Base-by-base conservation (phyloP, 139 green algal species). In the Asterochloris sp. region DNA sequence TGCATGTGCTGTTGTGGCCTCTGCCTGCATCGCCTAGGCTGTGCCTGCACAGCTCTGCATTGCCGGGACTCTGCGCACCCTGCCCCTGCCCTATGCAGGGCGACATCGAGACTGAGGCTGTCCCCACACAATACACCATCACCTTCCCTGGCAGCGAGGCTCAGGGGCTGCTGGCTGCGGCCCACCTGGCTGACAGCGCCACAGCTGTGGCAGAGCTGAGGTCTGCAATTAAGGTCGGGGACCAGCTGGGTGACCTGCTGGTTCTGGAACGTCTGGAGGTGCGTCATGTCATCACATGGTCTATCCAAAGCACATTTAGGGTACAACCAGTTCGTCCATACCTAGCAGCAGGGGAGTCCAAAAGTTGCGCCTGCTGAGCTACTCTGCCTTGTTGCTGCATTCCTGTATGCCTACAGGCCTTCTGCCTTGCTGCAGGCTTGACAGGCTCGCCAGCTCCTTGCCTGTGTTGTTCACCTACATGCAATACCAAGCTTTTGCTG, bases 161-260 rank as follows among this genome's bases (percentile, higher is more conserved):
- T 17, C 73, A 78, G 24, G 91, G 81, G 0, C 81, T 86, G 61
- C 84, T 97, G 79, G 90, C 92, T 19, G 78, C 78, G 10, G 85
- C 83, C 11, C 95, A 98, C 86, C 83, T 98, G 76, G 88, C 89
- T 6, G 95, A 98, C 82, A 92, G 97, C 83, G 92, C 94, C 1
- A 80, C 82, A 0, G 92, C 83, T 9, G 87, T 78, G 13, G 85
- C 86, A 60, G 92, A 84, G 13, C 84, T 97, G 77, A 1, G 29
- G 47, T 73, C 82, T 13, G 80, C 86, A 12, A 11, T 95, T 2
- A 68, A 83, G 67, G 80, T 85, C 9, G 92, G 90, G 13, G 28
- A 62, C 0, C 68, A 62, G n/a, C 78, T 92, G 24, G 83, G 76
- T 21, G 67, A 29, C 66, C 85, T 95, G 68, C 80, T 96, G 61